Base-by-base conservation (phyloP, 169 alveolate genomes). In the Eimeria nieschulzi region DNA sequence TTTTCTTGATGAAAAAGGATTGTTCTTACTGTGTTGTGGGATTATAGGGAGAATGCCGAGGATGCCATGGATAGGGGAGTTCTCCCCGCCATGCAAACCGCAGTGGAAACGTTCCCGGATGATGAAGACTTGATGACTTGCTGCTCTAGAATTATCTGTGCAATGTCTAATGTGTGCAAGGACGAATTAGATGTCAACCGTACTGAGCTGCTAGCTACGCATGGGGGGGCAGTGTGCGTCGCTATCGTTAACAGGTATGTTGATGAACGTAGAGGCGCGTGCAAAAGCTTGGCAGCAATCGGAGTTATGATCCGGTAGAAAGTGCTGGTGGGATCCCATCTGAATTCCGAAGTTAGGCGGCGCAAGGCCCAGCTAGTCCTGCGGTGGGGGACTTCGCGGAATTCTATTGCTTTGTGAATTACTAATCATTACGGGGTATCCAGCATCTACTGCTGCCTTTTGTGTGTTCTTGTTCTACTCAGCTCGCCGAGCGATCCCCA, bases 1-100 rank as follows among this genome's bases (percentile, higher is more conserved):
- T 33, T 33, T 33, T 33, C 46, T 3, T 33, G 46, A 33, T 0
- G 3, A 33, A 1, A 33, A 33, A 33, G 46, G 46, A 33, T 33
- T 33, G 46, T 33, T 33, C 46, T 33, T 3, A 33, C 46, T 33
- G 46, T 33, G 46, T 3, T 55, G 87, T 79, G 72, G 5, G 33
- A 26, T 23, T 7, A 26, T 76, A 92, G 95, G 95, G 99, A 97
- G 84, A 97, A 97, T 84, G 97, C 98, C 64, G 93, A 88, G 85
- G 98, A 97, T 63, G 99, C 99, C 21, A 91, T 97, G 94, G 96
- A 97, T 9, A 91, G 97, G 51, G 97, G 96, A 66, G 98, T 96
- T 5, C 92, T 97, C 64, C 96, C 95, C 53, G 94, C 98, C 39
- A 95, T 97, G 90, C 95, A 95, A 63, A 96, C 96, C 76, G 98